Evolutionary conservation across 805 yeast genomes (phyloP), one percentile per base, ranked within the genome.

Genomic region (Starmerella apis): DNA sequence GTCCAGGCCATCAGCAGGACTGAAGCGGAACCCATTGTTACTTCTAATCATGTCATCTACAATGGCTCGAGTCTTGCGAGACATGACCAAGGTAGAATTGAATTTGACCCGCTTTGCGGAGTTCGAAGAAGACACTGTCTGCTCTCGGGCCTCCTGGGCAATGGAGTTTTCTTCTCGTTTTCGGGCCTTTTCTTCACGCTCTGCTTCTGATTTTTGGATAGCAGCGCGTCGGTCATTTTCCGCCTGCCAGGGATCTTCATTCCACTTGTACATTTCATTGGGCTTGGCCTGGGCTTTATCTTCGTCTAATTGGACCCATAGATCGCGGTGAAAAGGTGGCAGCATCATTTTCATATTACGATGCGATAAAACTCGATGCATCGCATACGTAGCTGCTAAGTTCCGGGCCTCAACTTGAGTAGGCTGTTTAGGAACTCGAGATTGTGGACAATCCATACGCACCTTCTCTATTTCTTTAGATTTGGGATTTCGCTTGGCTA

Each of bases 391-490:
- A 0, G 98, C 96, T 0, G 90, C 87, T 59, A 76, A 74, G 63
- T 88, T 94, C 43, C 96, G 74, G 0, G 97, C 96, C 59, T 88
- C 96, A 28, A 86, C 71, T 1, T 94, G 76, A 0, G 96, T 86
- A 42, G 79, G 84, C 57, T 83, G 86, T 0, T 88, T 81, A 3
- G 68, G 65, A 6, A 81, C 71, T 3, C 74, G 60, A 8, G 75
- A 78, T 5, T 67, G 60, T 0, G 77, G 79, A 45, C 75, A 77
- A 42, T 59, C 71, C 69, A 79, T 75, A 47, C 72, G 70, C 2
- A 86, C 72, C 1, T 67, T 65, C 33, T 88, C 74, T 4, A 72
- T 59, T 57, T 84, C 87, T 42, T 77, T 78, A 0, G 95, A 79
- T 62, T 85, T 86, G 0, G 95, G 94, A 58, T 90, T 86, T 39